phyloP scores from a whole-genome alignment of 257 asterid species.

The Solanum tarapatanum region DNA sequence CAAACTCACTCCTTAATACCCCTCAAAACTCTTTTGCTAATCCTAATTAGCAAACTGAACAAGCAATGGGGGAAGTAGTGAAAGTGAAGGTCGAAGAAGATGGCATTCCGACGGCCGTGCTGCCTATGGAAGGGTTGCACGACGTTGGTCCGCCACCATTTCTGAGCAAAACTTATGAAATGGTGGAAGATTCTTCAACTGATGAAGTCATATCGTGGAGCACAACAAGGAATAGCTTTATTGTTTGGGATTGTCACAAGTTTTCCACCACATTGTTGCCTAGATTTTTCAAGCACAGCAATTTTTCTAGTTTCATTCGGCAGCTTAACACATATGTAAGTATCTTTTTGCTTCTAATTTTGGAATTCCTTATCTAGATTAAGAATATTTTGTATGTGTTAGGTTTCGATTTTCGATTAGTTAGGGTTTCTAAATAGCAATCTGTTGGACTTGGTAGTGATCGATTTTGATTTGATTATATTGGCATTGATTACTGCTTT shows the following conservation, averaged over 20 bases:
- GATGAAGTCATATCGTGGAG: conserved; percentile 85
- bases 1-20: neutral
- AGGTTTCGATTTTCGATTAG: neutral
- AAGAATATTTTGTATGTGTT: neutral
- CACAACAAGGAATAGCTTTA: conserved; percentile 58
- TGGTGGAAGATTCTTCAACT: conserved; percentile 86
- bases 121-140: conserved; percentile 79
- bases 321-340: conserved; percentile 98
- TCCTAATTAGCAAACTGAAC: neutral
- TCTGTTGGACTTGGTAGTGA: neutral
- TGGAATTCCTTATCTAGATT: neutral
- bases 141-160: conserved; percentile 90
- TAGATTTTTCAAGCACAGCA: conserved; percentile 70
- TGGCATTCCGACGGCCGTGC: neutral
- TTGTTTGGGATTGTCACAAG: conserved; percentile 70
- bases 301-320: conserved; percentile 90
- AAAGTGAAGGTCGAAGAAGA: conserved; percentile 43
- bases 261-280: conserved; percentile 83
- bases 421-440: neutral
- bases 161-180: conserved; percentile 62
- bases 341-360: neutral
- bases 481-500: neutral
- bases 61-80: conserved; percentile 11
- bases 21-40: neutral
- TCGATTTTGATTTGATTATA: neutral